These are phyloP conservation scores for Pyrenophora tritici-repentis DNA, from an alignment of 2,329 filamentous ascomycete species.

Conservation along the genomic window DNA sequence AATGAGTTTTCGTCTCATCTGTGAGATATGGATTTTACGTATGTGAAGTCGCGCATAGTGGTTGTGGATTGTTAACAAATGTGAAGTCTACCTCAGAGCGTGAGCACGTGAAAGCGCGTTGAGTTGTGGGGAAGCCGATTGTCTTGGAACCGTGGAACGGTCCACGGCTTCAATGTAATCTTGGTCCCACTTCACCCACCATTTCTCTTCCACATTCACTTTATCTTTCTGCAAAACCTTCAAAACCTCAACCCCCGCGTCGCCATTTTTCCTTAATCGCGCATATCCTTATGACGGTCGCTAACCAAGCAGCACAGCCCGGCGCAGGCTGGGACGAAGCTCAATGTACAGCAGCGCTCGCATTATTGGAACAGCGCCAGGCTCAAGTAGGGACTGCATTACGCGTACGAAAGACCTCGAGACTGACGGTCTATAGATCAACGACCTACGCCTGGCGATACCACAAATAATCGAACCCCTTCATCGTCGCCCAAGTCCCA, in stretches of 20 bases:
- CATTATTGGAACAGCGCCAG: conserved; percentile 52
- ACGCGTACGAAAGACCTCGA: neutral
- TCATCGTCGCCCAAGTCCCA: conserved; percentile 29
- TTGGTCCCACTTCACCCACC: conserved; percentile 8
- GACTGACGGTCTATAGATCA: conserved; percentile 42
- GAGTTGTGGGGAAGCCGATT: conserved; percentile 13
- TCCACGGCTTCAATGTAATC: neutral
- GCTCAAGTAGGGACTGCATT: conserved; percentile 42
- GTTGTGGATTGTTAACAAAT: too few species aligned
- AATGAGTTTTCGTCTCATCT: neutral
- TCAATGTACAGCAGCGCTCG: conserved; percentile 50
- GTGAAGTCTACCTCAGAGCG: neutral
- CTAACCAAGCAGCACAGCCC: conserved; percentile 20
- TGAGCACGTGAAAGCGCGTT: conserved; percentile 27
- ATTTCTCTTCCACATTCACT: conserved; percentile 8
- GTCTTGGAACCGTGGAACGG: conserved; percentile 9
- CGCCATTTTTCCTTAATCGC: neutral
- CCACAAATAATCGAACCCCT: conserved; percentile 51
- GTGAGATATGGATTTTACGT: too few species aligned
- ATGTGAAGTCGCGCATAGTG: too few species aligned
- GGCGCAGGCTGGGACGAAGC: conserved; percentile 46
- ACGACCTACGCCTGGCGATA: conserved; percentile 50
- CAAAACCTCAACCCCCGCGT: neutral
- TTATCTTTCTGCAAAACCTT: neutral
- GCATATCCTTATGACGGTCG: conserved; percentile 19